Evolutionary conservation across 2,329 filamentous ascomycete genomes (phyloP), one percentile per base, ranked within the genome.

Genomic region (Diaporthe sp.): DNA sequence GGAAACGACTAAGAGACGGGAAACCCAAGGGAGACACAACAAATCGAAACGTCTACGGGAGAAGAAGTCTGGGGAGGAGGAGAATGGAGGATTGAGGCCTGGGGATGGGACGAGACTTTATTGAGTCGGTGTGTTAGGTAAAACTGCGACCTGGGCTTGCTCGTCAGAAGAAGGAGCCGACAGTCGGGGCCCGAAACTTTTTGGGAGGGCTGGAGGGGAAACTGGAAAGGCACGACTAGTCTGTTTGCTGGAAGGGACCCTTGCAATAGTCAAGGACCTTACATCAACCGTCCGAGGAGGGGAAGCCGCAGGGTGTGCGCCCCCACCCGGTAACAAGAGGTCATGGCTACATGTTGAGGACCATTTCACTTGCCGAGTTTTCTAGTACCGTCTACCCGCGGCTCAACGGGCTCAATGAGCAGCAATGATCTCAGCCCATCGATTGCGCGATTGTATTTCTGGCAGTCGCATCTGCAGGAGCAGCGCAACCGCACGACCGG

Each of bases 151-250:
- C 40, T 38, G 25, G 58, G 61, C 7, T 52, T 52, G 64, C 64
- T 38, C 22, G 45, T 67, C 64, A 67, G 45, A 67, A 67, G 64
- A 67, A 67, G 45, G 64, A 52, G 64, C 64, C 64, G 64, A 67
- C 64, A 67, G 64, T 67, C 64, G 64, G 64, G 64, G 64, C 64
- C 64, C 64, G 64, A 67, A 67, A 67, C 64, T 67, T 67, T 67
- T 67, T 38, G 22, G 45, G 30, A 52, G 33, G 30, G 64, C 45
- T 12, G 64, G 64, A 52, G 42, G 61, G 61, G 42, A 45, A 45
- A 25, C 57, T 61, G 57, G 57, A 19, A 10, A 28, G 42, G 42
- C 10, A 50, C 42, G 40, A 35, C 17, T 19, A 40, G 33, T 60
- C 15, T 5, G 33, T 60, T 7, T 5, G 22, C 50, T 22, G 30